Evolutionary conservation across 2,329 filamentous ascomycete species (phyloP).

Genomic region (Hypoxylon sp.): DNA sequence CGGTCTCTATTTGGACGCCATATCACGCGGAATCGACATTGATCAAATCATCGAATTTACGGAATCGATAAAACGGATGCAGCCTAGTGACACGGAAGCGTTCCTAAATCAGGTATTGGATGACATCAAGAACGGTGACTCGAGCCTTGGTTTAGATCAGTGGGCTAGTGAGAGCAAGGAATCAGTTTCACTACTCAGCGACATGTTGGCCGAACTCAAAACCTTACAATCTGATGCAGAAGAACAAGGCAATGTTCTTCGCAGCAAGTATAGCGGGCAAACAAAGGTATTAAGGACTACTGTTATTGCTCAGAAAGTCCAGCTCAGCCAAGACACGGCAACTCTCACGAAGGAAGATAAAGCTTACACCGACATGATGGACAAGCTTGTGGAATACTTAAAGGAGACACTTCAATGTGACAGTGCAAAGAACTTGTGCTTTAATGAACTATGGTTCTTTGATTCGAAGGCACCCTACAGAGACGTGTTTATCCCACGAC

Average conservation of each 20-base stretch:
- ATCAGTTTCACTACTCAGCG: slow-evolving; percentile 56
- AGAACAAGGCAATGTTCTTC: slow-evolving; percentile 66
- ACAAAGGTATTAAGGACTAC: slow-evolving; percentile 81
- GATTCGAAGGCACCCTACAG: slow-evolving; percentile 77
- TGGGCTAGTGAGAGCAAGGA: slow-evolving; percentile 54
- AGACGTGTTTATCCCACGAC: slow-evolving; percentile 81
- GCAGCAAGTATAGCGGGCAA: slow-evolving; percentile 82
- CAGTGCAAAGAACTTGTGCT: slow-evolving; percentile 64
- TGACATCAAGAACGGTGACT: slow-evolving; percentile 58
- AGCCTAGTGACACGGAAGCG: slow-evolving; percentile 63
- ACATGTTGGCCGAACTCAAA: slow-evolving; percentile 63
- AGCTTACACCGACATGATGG: slow-evolving; percentile 76
- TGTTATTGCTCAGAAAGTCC: slow-evolving; percentile 84
- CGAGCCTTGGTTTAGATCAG: slow-evolving; percentile 55
- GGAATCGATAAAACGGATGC: slow-evolving; percentile 71
- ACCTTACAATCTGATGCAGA: slow-evolving; percentile 63
- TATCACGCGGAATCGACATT: slow-evolving; percentile 68
- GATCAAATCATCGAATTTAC: slow-evolving; percentile 69
- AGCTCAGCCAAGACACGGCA: slow-evolving; percentile 81
- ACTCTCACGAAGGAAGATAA: slow-evolving; percentile 79
- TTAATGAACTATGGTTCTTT: slow-evolving; percentile 83
- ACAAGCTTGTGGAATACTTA: slow-evolving; percentile 67
- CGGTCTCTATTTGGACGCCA: slow-evolving; percentile 72
- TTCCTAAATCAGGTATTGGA: slow-evolving; percentile 62
- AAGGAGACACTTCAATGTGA: slow-evolving; percentile 56